Percentiles rank a stretch among this genome's conserved stretches.
phyloP scores from a whole-genome alignment of 2,329 filamentous ascomycete species.

The Cladosporium sp. region DNA sequence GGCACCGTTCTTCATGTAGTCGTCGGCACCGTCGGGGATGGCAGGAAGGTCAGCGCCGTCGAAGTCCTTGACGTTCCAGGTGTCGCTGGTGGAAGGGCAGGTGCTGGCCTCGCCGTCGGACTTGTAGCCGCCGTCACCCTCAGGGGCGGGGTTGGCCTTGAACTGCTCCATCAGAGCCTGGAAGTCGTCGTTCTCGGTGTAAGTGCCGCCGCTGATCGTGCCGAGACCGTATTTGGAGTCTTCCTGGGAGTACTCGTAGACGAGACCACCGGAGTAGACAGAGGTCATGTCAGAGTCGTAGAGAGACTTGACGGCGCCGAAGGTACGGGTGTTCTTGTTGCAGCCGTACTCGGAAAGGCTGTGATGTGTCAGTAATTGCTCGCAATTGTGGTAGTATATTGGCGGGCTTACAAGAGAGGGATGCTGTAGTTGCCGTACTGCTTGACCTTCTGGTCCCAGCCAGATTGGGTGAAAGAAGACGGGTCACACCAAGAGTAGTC shows the following conservation, averaged over 20 bases:
- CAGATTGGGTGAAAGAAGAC: constrained; percentile 64
- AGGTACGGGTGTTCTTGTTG: constrained; percentile 74
- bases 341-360: constrained; percentile 91
- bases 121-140: constrained; percentile 58
- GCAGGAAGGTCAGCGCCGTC: constrained; percentile 49
- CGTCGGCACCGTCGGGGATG: constrained; percentile 51
- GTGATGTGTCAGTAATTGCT: constrained; percentile 14
- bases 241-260: constrained; percentile 91
- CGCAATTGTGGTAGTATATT: too few relatives aligned
- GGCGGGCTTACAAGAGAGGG: constrained; percentile 75
- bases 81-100: constrained; percentile 51
- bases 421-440: constrained; percentile 83
- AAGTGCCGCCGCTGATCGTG: constrained; percentile 51
- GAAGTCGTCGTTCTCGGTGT: constrained; percentile 60
- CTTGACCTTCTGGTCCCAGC: constrained; percentile 85
- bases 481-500: constrained; percentile 84
- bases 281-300: constrained; percentile 79
- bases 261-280: constrained; percentile 92
- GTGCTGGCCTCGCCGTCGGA: constrained; percentile 46
- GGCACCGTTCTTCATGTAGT: constrained; percentile 56
- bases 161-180: constrained; percentile 50
- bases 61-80: constrained; percentile 53
- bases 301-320: constrained; percentile 72
- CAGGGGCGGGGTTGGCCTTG: constrained; percentile 46
- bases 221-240: constrained; percentile 77